Evolutionary conservation across 2,329 filamentous ascomycete genomes (phyloP).

Genomic region (Aureobasidium sp.): DNA sequence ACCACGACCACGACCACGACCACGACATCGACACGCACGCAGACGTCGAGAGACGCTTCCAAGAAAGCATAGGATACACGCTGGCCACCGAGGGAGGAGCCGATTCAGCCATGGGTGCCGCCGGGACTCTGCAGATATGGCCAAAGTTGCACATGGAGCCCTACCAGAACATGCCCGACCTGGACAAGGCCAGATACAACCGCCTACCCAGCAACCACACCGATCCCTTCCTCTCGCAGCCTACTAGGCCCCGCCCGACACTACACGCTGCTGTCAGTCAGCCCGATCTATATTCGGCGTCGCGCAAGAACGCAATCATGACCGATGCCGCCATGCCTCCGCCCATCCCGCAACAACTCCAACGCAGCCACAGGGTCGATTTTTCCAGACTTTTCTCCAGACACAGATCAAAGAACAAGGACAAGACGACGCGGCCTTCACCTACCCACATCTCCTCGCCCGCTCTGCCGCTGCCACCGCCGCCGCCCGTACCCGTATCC

Average conservation of each 20-base stretch:
- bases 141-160: slow-evolving; percentile 15
- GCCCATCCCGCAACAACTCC: neutral
- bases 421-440: slow-evolving; percentile 1
- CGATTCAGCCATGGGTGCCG: slow-evolving; percentile 2
- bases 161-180: slow-evolving; percentile 11
- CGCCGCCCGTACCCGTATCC: slow-evolving; percentile 1
- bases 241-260: slow-evolving; percentile 12
- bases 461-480: neutral
- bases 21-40: neutral
- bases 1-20: neutral
- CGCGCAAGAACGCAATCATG: slow-evolving; percentile 20
- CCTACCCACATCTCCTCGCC: neutral
- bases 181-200: slow-evolving; percentile 13
- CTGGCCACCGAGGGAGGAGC: slow-evolving; percentile 4
- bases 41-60: neutral
- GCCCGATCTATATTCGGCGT: slow-evolving; percentile 18
- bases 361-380: slow-evolving; percentile 8
- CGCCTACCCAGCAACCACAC: slow-evolving; percentile 5
- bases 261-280: slow-evolving; percentile 16
- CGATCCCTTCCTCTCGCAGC: neutral
- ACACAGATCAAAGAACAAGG: slow-evolving; percentile 12
- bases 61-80: slow-evolving; percentile 12
- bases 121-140: slow-evolving; percentile 12
- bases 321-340: slow-evolving; percentile 6
- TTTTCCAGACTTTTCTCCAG: slow-evolving; percentile 5